A percentile compares a stretch with the other conserved stretches of the same genome.
These are phyloP conservation scores for Monosporascus sp. DNA, from an alignment of 2,329 filamentous ascomycete genomes.

Conservation along the genomic window DNA sequence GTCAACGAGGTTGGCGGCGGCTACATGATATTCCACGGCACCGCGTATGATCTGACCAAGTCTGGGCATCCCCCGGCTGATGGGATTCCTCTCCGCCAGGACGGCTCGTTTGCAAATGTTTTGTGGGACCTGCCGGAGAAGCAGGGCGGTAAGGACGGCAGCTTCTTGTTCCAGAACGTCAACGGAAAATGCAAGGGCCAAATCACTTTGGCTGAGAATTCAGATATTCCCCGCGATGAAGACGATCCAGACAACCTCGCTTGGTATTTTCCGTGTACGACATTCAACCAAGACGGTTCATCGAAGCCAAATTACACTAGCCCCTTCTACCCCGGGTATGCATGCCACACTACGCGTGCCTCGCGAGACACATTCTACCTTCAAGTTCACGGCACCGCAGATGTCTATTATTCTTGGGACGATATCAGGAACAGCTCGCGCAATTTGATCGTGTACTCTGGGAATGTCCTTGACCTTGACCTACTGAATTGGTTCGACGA, in stretches of 20 bases:
- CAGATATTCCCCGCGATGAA: conserved; percentile 73
- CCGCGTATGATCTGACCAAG: conserved; percentile 74
- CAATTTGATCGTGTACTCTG: conserved; percentile 91
- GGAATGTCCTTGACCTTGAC: conserved; percentile 85
- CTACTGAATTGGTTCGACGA: conserved; percentile 87
- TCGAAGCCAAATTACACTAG: conserved; percentile 67
- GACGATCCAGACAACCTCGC: conserved; percentile 63
- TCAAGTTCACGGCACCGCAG: conserved; percentile 61
- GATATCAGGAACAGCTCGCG: conserved; percentile 85
- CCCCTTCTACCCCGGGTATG: conserved; percentile 77
- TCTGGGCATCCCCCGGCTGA: conserved; percentile 76
- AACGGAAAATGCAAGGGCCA: conserved; percentile 93
- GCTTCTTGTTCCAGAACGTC: conserved; percentile 97
- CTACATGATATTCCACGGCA: conserved; percentile 95
- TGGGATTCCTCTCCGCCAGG: conserved; percentile 59
- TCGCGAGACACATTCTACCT: conserved; percentile 73
- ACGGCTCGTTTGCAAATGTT: conserved; percentile 64
- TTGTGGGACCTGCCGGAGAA: conserved; percentile 80
- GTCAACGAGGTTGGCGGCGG: conserved; percentile 76
- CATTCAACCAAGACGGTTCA: conserved; percentile 92
- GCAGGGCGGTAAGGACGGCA: conserved; percentile 85
- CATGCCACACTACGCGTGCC: conserved; percentile 73
- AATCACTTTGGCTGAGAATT: conserved; percentile 66
- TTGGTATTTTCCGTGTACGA: conserved; percentile 94
- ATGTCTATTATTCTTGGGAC: conserved; percentile 95